Conservation (phyloP, 148 eudicot species). For the Diospyros kaki region DNA sequence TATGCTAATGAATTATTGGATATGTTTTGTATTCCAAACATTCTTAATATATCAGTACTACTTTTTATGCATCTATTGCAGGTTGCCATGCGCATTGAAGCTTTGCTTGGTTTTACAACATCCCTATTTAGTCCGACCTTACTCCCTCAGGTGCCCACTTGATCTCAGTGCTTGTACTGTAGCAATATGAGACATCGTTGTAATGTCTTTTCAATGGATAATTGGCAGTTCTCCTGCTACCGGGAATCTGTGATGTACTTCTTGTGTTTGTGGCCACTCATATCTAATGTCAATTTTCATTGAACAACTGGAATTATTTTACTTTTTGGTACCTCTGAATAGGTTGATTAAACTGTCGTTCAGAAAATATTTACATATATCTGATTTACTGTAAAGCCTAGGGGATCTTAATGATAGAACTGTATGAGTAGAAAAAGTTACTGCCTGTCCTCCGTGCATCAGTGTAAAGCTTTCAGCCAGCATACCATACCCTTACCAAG, state of each 20-base stretch:
- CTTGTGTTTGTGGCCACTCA: not conserved
- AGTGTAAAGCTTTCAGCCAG: not conserved
- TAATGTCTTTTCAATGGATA: not conserved
- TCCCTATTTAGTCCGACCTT: slow-evolving; percentile 49
- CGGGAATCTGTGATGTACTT: not conserved
- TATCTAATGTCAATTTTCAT: not conserved
- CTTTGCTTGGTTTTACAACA: slow-evolving; percentile 43
- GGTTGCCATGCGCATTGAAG: slow-evolving; percentile 68
- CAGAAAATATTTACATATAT: not conserved
- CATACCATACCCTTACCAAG: not conserved
- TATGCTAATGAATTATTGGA: not conserved
- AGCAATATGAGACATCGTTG: not conserved
- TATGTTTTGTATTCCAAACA: not conserved
- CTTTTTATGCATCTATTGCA: slow-evolving; percentile 20
- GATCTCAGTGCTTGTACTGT: not conserved
- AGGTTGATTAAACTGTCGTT: not conserved
- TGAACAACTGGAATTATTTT: not conserved
- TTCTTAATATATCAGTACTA: not conserved
- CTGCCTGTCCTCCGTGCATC: not conserved
- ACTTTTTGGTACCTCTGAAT: not conserved
- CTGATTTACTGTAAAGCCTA: not conserved
- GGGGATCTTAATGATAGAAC: not conserved
- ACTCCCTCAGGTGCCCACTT: slow-evolving; percentile 26
- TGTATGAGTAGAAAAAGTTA: not conserved
- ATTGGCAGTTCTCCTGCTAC: not conserved